A percentile compares a stretch with the other conserved stretches of the same genome.
These are phyloP conservation scores for Melampsora larici-populina DNA, from an alignment of 1,284 basidiomycete genomes.

Conservation along the genomic window DNA sequence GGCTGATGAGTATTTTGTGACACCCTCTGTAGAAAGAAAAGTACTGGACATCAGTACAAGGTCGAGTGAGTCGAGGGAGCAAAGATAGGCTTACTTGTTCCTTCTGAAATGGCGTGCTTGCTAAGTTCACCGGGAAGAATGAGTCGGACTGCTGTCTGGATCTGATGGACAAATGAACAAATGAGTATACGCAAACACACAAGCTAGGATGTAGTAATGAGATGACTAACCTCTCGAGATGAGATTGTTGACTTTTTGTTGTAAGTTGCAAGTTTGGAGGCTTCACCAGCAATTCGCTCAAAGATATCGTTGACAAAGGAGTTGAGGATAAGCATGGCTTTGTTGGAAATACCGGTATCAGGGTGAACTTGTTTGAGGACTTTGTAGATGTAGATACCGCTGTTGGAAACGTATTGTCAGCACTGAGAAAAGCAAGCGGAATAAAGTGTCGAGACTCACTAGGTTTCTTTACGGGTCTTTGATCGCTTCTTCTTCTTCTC, in stretches of 20 bases:
- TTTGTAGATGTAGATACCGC: constrained; percentile 75
- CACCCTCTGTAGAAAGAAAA: constrained; percentile 46
- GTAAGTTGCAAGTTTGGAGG: constrained; percentile 83
- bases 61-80: constrained; percentile 53
- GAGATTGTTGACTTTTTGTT: constrained; percentile 93
- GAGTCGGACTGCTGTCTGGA: constrained; percentile 83
- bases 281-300: constrained; percentile 85
- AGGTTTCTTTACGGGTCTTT: constrained; percentile 61
- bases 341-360: constrained; percentile 95
- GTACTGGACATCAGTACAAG: constrained; percentile 39
- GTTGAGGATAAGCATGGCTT: constrained; percentile 92
- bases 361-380: constrained; percentile 90
- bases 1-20: constrained; percentile 61
- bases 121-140: constrained; percentile 83
- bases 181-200: constrained; percentile 47
- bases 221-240: constrained; percentile 64
- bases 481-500: constrained; percentile 65
- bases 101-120: constrained; percentile 75
- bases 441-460: constrained; percentile 46
- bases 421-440: constrained; percentile 45
- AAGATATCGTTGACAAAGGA: constrained; percentile 66
- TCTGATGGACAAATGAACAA: constrained; percentile 53
- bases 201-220: neutral
- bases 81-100: constrained; percentile 57
- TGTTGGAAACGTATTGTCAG: constrained; percentile 44